Percentiles rank a stretch among this genome's conserved stretches.
These are phyloP conservation scores for Guillardia theta DNA, from an alignment of 78 protist species.

Conservation along the genomic window DNA sequence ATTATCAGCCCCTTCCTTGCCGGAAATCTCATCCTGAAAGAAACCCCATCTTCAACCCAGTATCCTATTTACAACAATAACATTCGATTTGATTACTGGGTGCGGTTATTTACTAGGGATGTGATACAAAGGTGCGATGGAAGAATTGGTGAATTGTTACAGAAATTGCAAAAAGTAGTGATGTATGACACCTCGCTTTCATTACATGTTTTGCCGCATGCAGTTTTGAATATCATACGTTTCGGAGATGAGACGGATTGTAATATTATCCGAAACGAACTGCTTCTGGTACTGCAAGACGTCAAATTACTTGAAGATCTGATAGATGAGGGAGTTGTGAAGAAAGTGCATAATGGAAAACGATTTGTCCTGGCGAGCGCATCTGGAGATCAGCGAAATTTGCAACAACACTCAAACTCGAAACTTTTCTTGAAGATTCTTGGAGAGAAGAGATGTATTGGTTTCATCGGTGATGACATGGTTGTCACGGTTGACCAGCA, in stretches of 20 bases:
- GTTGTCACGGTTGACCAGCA: too few relatives aligned
- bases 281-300: neutral
- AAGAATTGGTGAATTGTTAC: neutral
- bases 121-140: neutral
- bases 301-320: neutral
- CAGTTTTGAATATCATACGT: neutral
- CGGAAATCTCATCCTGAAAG: neutral
- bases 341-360: too few relatives aligned
- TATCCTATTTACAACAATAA: neutral
- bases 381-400: too few relatives aligned
- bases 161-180: neutral
- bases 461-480: too few relatives aligned
- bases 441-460: too few relatives aligned
- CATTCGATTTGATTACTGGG: neutral
- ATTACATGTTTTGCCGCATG: neutral
- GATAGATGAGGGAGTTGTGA: neutral
- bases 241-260: neutral
- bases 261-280: neutral
- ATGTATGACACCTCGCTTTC: neutral
- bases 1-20: neutral
- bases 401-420: too few relatives aligned
- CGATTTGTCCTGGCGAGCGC: too few relatives aligned
- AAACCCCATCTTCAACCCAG: neutral
- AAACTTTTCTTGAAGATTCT: too few relatives aligned
- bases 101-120: neutral